phyloP scores from a whole-genome alignment of 345 rosid genomes.

The Psidium guajava region DNA sequence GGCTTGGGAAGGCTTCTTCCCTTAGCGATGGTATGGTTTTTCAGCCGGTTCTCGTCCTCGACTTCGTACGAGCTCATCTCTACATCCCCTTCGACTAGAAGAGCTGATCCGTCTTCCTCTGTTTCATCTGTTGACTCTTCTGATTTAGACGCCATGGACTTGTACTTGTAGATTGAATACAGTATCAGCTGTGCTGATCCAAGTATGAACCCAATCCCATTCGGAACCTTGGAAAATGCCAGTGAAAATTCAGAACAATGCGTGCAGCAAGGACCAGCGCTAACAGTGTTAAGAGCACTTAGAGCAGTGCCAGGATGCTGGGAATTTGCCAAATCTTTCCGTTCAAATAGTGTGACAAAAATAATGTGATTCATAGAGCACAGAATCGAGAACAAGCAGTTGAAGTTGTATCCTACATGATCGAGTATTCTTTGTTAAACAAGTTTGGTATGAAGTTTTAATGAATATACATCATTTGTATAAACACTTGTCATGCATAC shows the following conservation, averaged over 20 bases:
- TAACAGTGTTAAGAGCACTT: neutral
- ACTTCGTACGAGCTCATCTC: slow-evolving; percentile 7
- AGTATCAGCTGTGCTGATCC: slow-evolving; percentile 44
- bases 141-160: slow-evolving; percentile 4
- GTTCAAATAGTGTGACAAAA: neutral
- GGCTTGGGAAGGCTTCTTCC: slow-evolving; percentile 18
- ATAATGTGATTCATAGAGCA: neutral
- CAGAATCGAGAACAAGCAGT: neutral
- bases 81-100: slow-evolving; percentile 4
- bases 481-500: neutral
- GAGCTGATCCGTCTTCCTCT: slow-evolving; percentile 17
- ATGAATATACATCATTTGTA: neutral
- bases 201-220: slow-evolving; percentile 29
- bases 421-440: neutral
- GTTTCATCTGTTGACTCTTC: slow-evolving; percentile 1
- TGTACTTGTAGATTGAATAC: slow-evolving; percentile 25
- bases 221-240: slow-evolving; percentile 34
- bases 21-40: slow-evolving; percentile 1
- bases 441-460: neutral
- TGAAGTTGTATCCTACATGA: neutral
- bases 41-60: slow-evolving; percentile 2
- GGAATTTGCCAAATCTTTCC: neutral
- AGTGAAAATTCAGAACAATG: neutral
- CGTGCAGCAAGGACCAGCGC: neutral
- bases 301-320: neutral